Evolutionary conservation across 2,329 filamentous ascomycete genomes (phyloP).

Genomic region (Sarocladium brachiariae): DNA sequence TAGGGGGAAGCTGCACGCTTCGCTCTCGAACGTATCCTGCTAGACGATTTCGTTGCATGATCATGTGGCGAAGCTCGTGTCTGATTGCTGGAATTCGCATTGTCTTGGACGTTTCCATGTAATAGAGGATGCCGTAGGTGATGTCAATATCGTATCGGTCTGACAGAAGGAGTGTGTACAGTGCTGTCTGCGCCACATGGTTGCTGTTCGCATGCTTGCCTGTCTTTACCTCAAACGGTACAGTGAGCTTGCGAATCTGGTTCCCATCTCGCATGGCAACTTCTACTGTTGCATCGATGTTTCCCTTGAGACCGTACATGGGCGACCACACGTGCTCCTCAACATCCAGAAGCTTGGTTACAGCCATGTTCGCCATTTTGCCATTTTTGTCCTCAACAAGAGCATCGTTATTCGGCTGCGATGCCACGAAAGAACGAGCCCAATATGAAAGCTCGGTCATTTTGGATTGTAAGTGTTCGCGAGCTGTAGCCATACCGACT

Average conservation of each 20-base stretch:
- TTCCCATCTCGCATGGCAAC: conserved; percentile 68
- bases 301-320: conserved; percentile 94
- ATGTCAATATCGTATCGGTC: conserved; percentile 94
- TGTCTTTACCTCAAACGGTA: conserved; percentile 94
- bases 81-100: conserved; percentile 78
- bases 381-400: conserved; percentile 74
- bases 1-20: conserved; percentile 70
- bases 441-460: conserved; percentile 75
- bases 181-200: conserved; percentile 86
- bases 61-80: conserved; percentile 89
- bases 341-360: conserved; percentile 90
- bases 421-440: conserved; percentile 74
- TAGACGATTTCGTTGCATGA: conserved; percentile 88
- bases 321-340: conserved; percentile 99
- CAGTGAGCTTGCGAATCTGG: conserved; percentile 64
- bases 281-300: conserved; percentile 95
- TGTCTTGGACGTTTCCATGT: conserved; percentile 84
- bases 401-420: conserved; percentile 63
- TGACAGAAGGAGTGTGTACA: conserved; percentile 87
- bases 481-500: conserved; percentile 63
- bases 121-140: conserved; percentile 85
- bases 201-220: conserved; percentile 75
- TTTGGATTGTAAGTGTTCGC: conserved; percentile 75
- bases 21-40: conserved; percentile 79
- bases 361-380: conserved; percentile 69